Conservation (phyloP, 2,329 filamentous ascomycete species). For the Bipolaris zeicola region DNA sequence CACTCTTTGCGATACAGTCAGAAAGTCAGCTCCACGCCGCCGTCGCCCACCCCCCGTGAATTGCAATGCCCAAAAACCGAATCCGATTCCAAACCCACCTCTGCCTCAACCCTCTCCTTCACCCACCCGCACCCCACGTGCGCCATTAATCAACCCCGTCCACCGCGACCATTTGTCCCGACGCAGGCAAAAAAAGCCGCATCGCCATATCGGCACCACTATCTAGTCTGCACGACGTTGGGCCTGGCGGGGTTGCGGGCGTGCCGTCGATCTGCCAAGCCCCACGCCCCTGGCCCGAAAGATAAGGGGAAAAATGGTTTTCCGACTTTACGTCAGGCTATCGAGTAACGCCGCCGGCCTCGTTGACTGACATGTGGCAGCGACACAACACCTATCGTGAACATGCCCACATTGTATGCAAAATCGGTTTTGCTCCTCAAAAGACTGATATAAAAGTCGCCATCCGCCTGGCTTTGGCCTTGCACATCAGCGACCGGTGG, state of each 20-base stretch:
- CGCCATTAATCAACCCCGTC: slow-evolving; percentile 17
- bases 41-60: not conserved
- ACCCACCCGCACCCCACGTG: slow-evolving; percentile 33
- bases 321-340: slow-evolving; percentile 32
- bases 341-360: slow-evolving; percentile 34
- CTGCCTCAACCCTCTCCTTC: slow-evolving; percentile 17
- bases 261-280: slow-evolving; percentile 32
- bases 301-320: slow-evolving; percentile 35
- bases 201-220: slow-evolving; percentile 40
- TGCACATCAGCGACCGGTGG: slow-evolving; percentile 20
- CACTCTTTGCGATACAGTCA: slow-evolving; percentile 8
- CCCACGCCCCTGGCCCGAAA: slow-evolving; percentile 21
- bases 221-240: slow-evolving; percentile 32
- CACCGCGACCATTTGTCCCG: slow-evolving; percentile 11
- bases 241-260: slow-evolving; percentile 28
- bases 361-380: slow-evolving; percentile 20
- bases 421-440: not conserved
- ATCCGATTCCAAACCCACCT: not conserved
- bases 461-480: slow-evolving; percentile 3
- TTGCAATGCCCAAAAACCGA: not conserved
- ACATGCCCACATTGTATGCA: not conserved
- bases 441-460: not conserved
- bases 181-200: slow-evolving; percentile 31
- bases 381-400: slow-evolving; percentile 4
- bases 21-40: slow-evolving; percentile 9